Evolutionary conservation across 2,329 filamentous ascomycete species (phyloP).

Genomic region (Paecilomyces sp.): DNA sequence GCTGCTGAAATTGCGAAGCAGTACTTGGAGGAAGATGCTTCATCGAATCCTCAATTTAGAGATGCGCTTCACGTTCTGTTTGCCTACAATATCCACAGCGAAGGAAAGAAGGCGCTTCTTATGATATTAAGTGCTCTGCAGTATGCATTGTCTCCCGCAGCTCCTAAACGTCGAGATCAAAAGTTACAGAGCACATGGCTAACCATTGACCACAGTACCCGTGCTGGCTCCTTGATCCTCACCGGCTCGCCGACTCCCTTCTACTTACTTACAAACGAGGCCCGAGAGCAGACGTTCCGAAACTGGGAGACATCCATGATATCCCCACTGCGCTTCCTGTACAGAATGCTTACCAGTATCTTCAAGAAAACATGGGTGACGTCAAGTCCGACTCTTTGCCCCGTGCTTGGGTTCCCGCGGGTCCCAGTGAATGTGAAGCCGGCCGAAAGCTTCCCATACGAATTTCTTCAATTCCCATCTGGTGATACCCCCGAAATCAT

Average conservation of each 20-base stretch:
- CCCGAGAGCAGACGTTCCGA: conserved; percentile 48
- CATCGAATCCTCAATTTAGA: conserved; percentile 44
- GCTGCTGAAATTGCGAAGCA: conserved; percentile 30
- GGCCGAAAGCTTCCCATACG: conserved; percentile 46
- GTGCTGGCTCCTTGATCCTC: conserved; percentile 48
- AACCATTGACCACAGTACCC: conserved; percentile 33
- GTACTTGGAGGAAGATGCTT: conserved; percentile 43
- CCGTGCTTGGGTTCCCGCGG: conserved; percentile 47
- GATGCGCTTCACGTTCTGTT: conserved; percentile 43
- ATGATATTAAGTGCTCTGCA: conserved; percentile 49
- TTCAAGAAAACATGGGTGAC: conserved; percentile 48
- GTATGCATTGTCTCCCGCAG: conserved; percentile 24
- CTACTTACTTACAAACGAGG: conserved; percentile 45
- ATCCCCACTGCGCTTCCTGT: conserved; percentile 44
- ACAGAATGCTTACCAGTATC: conserved; percentile 43
- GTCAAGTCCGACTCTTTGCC: conserved; percentile 43
- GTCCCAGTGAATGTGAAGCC: conserved; percentile 48
- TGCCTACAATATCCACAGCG: conserved; percentile 41
- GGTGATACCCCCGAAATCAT: conserved; percentile 51
- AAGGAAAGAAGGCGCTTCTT: conserved; percentile 42
- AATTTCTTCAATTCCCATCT: conserved; percentile 52
- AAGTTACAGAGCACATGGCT: neutral
- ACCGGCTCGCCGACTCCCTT: conserved; percentile 52
- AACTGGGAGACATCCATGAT: conserved; percentile 49
- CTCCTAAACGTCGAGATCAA: neutral